Evolutionary conservation across 768 basidiomycete genomes (phyloP), one percentile per base, ranked within the genome.

Genomic region (Inosperma sp.): DNA sequence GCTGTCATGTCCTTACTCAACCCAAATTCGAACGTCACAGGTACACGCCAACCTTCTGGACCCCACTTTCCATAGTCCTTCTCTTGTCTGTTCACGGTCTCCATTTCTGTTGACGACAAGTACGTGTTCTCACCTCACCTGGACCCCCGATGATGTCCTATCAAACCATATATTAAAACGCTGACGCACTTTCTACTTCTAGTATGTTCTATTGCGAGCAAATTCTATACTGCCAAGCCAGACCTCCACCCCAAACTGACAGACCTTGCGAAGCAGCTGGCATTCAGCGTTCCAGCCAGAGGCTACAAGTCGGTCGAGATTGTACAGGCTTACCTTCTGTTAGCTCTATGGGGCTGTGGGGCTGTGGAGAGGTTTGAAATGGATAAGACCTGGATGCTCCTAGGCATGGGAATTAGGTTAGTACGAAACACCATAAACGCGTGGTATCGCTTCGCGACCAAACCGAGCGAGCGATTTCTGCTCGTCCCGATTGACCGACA

Each of bases 281-380:
- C 94, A 0, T 97, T 94, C 67, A 81, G 75, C 53, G 88, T 92
- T 12, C 88, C 90, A 16, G 88, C 87, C 13, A 76, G 78, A 55
- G 91, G 91, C 0, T 93, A 90, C 74, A 95, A 95, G 68, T 88
- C 85, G n/a, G 81, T 93, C 36, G 92, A 93, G 70, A 92, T 95
- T 53, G 90, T 94, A 4, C 94, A 99, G 63, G 95, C 93, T 0
- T 99, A 96, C 66, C 72, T 97, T 16, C 73, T 99, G 7, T 82
- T 97, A 46, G 76, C 86, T 2, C 68, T 92, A 12, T 98, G 91
- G 86, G 92, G 93, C 5, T 86, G 91, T 58, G 93, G 93, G 17
- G 93, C 94, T 4, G 93, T 93, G 17, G 93, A 98, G 66, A 81
- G 93, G 7, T 99, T 92, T 61, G 95, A 99, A 64, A 92, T 95